Percentiles rank a stretch among this genome's conserved stretches.
Conservation (phyloP, 148 eudicot genomes). For the Chenopodium suecicum region DNA sequence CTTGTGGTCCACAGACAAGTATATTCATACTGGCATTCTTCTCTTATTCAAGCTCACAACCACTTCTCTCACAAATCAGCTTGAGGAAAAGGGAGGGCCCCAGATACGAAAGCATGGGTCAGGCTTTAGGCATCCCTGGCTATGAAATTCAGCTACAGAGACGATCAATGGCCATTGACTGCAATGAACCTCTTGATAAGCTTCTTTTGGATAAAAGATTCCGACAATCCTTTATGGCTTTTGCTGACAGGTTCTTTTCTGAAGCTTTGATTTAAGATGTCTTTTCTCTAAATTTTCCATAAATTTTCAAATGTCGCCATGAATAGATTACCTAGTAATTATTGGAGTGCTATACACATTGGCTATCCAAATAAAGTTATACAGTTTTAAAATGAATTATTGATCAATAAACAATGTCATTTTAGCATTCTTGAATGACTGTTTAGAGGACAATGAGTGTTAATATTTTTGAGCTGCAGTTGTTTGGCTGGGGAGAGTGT, state of each 20-base stretch:
- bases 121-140: slow-evolving; percentile 73
- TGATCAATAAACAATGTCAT: not conserved
- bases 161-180: slow-evolving; percentile 34
- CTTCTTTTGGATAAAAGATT: slow-evolving; percentile 72
- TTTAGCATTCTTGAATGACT: not conserved
- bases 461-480: slow-evolving; percentile 43
- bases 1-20: slow-evolving; percentile 55
- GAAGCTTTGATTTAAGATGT: not conserved
- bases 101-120: slow-evolving; percentile 58
- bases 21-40: slow-evolving; percentile 73
- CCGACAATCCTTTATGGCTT: slow-evolving; percentile 76
- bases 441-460: not conserved
- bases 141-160: slow-evolving; percentile 45
- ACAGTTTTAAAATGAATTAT: not conserved
- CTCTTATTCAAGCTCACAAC: slow-evolving; percentile 84
- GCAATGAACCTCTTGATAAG: slow-evolving; percentile 69
- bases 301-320: not conserved
- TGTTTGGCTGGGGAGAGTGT: slow-evolving; percentile 94
- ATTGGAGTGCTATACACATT: not conserved
- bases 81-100: slow-evolving; percentile 53
- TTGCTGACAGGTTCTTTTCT: slow-evolving; percentile 71
- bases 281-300: not conserved
- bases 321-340: not conserved
- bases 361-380: not conserved
- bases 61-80: slow-evolving; percentile 75